Conservation (phyloP, 148 eudicot genomes). For the Camellia granthamiana region DNA sequence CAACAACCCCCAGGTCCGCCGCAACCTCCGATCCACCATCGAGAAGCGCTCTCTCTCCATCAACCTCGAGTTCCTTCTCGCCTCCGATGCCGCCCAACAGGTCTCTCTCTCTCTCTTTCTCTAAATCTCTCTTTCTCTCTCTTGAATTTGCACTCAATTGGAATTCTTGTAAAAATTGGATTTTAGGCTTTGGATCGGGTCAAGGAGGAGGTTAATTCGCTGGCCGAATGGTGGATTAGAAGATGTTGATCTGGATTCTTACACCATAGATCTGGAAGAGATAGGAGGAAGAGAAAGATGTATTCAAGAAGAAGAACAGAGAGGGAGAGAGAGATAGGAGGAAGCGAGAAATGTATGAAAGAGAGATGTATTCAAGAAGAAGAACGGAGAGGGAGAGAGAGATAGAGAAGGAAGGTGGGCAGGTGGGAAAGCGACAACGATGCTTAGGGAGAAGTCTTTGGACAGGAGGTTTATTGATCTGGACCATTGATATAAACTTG, state of each 20-base stretch:
- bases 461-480: too few relatives aligned
- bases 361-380: too few relatives aligned
- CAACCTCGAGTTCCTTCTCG: slow-evolving; percentile 71
- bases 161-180: neutral
- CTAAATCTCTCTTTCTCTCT: slow-evolving; percentile 1
- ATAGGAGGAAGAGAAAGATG: too few relatives aligned
- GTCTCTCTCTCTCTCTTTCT: slow-evolving; percentile 35
- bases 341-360: too few relatives aligned
- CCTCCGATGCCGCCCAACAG: slow-evolving; percentile 81
- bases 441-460: too few relatives aligned
- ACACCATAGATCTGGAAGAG: too few relatives aligned
- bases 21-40: slow-evolving; percentile 90
- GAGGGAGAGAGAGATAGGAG: too few relatives aligned
- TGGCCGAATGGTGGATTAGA: slow-evolving; percentile 94
- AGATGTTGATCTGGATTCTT: slow-evolving; percentile 21
- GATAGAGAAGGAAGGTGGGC: too few relatives aligned
- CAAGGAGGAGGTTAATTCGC: slow-evolving; percentile 90
- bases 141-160: neutral
- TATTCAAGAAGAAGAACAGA: too few relatives aligned
- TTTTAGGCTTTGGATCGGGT: slow-evolving; percentile 93
- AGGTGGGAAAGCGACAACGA: too few relatives aligned
- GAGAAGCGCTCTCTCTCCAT: slow-evolving; percentile 86
- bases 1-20: slow-evolving; percentile 69
- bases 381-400: too few relatives aligned
- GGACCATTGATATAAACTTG: too few relatives aligned